Conservation (phyloP, 2,329 filamentous ascomycete genomes). For the Intubia oerlemansii region DNA sequence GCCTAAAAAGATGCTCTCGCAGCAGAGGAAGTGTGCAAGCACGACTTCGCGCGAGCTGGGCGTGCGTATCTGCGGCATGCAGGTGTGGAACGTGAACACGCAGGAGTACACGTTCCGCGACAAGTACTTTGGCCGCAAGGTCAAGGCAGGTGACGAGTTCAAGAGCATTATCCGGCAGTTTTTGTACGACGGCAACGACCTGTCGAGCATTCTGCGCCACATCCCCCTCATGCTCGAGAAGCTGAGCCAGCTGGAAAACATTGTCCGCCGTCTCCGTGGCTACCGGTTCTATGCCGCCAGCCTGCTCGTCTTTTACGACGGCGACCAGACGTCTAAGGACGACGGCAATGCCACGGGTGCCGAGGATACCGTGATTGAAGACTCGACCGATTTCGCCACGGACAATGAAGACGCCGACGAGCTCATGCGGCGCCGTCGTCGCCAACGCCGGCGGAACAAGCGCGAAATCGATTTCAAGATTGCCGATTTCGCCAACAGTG, state of each 20-base stretch:
- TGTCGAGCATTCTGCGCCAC: constrained; percentile 60
- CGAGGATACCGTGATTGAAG: constrained; percentile 29
- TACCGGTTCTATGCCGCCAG: constrained; percentile 95
- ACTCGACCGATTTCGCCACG: constrained; percentile 27
- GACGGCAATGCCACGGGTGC: constrained; percentile 19
- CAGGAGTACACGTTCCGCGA: constrained; percentile 88
- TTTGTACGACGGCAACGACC: constrained; percentile 71
- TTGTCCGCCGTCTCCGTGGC: constrained; percentile 56
- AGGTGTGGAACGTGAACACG: constrained; percentile 77
- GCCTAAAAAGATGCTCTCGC: constrained; percentile 81
- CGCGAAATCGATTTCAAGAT: constrained; percentile 79
- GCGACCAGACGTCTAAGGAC: constrained; percentile 33
- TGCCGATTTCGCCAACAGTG: constrained; percentile 94
- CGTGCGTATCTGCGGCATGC: constrained; percentile 84
- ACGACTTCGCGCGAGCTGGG: constrained; percentile 85
- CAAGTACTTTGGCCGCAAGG: constrained; percentile 84
- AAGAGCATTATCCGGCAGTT: constrained; percentile 75
- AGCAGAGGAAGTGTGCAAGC: constrained; percentile 75
- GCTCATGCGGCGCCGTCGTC: constrained; percentile 5
- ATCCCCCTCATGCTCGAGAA: constrained; percentile 78
- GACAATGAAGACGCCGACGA: constrained; percentile 27
- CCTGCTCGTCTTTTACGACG: constrained; percentile 88
- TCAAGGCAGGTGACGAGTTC: constrained; percentile 77
- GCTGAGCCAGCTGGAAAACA: constrained; percentile 60
- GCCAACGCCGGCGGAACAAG: constrained; percentile 16